phyloP scores from a whole-genome alignment of 108 stramenopile genomes.

The Cyclotella choctawhatcheeana region DNA sequence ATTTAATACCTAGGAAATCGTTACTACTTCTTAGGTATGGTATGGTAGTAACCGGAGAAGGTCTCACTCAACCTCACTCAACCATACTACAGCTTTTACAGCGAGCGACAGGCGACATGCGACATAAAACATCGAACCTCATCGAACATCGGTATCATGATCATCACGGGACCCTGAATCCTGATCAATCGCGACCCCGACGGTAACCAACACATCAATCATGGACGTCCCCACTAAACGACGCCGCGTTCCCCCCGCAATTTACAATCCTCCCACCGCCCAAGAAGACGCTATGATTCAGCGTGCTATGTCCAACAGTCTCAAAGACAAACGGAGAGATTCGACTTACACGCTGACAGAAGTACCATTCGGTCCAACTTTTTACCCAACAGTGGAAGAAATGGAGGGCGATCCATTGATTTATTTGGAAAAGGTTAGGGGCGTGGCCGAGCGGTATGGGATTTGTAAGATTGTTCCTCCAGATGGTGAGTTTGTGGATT shows the following conservation, averaged over 20 bases:
- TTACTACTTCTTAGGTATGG: too few species aligned
- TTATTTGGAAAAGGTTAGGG: constrained; percentile 89
- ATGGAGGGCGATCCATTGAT: constrained; percentile 84
- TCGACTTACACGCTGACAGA: constrained; percentile 18
- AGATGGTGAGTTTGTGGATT: constrained; percentile 70
- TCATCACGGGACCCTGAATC: too few species aligned
- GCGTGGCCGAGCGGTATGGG: constrained; percentile 89
- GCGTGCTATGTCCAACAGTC: constrained; percentile 5
- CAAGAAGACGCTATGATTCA: background rate
- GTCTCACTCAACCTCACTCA: too few species aligned
- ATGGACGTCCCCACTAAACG: background rate
- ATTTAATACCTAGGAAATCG: too few species aligned
- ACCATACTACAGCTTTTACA: too few species aligned
- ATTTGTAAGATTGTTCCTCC: constrained; percentile 98
- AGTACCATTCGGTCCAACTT: constrained; percentile 76
- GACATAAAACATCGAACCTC: too few species aligned
- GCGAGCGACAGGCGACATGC: too few species aligned
- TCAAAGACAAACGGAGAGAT: constrained; percentile 6
- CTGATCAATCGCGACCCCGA: background rate
- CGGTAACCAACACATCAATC: background rate
- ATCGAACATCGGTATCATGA: too few species aligned
- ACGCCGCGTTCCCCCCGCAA: background rate
- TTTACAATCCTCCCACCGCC: constrained; percentile 1
- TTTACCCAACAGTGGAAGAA: constrained; percentile 86
- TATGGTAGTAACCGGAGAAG: too few species aligned